Evolutionary conservation across 257 asterid species (phyloP), one percentile per base, ranked within the genome.

Genomic region (Solanum pimpinellifolium): DNA sequence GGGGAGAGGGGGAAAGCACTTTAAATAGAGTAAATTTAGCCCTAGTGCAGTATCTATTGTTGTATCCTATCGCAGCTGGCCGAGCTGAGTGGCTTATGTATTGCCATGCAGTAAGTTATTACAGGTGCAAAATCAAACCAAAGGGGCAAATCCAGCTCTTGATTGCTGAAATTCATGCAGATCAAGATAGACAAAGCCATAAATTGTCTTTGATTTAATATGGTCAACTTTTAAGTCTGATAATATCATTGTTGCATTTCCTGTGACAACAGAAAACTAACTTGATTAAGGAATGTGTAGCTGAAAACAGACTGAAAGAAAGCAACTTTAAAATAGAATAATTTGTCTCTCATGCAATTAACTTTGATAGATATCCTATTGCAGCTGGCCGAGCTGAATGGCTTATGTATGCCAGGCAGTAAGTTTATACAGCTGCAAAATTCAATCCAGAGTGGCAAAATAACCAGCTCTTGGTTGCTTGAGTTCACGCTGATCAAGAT

Each of bases 311-410:
- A 74, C 39, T 2, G 66, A 44, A 68, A 49, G 82, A 9, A 47
- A n/a, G 11, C 37, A 49, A 49, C 77, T 70, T 31, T 47, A 42
- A 31, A 18, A 33, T 37, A 85, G 83, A 44, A 21, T 42, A 72
- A 69, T 46, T 44, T 52, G 62, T 47, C 31, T 69, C 68, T 46
- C 20, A n/a, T 85, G 27, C 83, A 46, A 14, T 73, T 66, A 31
- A 27, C 20, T 11, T 47, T 46, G 70, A 31, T 87, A 82, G 82
- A 52, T 82, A 42, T 13, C 27, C 37, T 44, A 86, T 88, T 75
- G 88, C 92, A 88, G 88, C 90, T 90, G 88, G 90, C 90, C 90
- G 90, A 90, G 92, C 88, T 88, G 92, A 77, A 56, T 88, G 92
- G 90, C 90, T 86, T 59, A 84, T 82, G 91, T 87, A 31, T 83